phyloP scores from a whole-genome alignment of 768 basidiomycete genomes.

The Mycena indigotica region DNA sequence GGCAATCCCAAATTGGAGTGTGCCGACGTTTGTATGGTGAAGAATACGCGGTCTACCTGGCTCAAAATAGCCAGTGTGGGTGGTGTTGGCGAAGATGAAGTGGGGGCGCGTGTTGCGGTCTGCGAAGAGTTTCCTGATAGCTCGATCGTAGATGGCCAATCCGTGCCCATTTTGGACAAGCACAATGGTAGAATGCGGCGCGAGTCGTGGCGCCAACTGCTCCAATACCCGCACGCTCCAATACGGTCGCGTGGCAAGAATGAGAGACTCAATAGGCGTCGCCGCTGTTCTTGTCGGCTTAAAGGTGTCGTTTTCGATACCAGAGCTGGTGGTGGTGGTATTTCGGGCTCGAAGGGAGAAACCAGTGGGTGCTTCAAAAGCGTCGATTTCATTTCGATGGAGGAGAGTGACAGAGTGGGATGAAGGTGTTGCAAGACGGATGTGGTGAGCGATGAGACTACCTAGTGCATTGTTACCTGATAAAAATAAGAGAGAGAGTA shows the following conservation, averaged over 20 bases:
- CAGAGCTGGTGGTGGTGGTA: slow-evolving; percentile 39
- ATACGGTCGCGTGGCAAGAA: slow-evolving; percentile 82
- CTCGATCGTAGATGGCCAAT: slow-evolving; percentile 86
- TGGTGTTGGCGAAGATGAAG: slow-evolving; percentile 67
- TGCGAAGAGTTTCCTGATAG: slow-evolving; percentile 57
- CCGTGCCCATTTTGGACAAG: slow-evolving; percentile 94
- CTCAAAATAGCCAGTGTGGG: slow-evolving; percentile 60
- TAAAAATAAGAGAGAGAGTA: too few relatives aligned
- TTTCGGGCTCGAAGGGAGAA: slow-evolving; percentile 57
- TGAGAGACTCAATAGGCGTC: slow-evolving; percentile 67
- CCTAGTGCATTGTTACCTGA: slow-evolving; percentile 86
- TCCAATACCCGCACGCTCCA: slow-evolving; percentile 60
- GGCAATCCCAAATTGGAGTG: slow-evolving; percentile 75
- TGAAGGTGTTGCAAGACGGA: slow-evolving; percentile 60
- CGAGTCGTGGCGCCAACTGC: slow-evolving; percentile 63
- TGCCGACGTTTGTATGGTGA: slow-evolving; percentile 54
- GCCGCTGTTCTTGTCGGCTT: slow-evolving; percentile 21
- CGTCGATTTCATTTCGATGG: slow-evolving; percentile 51
- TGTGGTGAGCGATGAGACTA: slow-evolving; percentile 76
- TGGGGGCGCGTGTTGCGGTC: slow-evolving; percentile 64
- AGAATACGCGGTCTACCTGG: slow-evolving; percentile 31
- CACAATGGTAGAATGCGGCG: slow-evolving; percentile 75
- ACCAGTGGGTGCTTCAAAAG: slow-evolving; percentile 34
- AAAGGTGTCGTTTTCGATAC: slow-evolving; percentile 56
- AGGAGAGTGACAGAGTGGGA: slow-evolving; percentile 68